Evolutionary conservation across 257 asterid genomes (phyloP).

Genomic region (Solanum sparsipilum): DNA sequence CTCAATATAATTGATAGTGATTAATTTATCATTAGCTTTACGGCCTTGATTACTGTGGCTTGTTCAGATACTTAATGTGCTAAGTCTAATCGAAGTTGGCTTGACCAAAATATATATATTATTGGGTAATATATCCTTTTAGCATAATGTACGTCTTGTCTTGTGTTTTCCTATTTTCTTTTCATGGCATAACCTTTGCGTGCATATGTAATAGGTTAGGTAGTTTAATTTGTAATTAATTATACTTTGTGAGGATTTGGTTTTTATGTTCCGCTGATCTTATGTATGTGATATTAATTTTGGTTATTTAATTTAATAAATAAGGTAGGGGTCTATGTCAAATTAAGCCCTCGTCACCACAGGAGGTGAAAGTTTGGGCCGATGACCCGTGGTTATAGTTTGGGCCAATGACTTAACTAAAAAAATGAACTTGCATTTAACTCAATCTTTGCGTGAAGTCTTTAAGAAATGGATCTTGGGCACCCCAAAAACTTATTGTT

Average conservation of each 20-base stretch:
- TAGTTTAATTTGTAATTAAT: background rate
- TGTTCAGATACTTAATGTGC: background rate
- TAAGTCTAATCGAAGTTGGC: background rate
- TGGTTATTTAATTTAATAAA: background rate
- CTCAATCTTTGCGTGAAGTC: background rate
- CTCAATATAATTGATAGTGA: background rate
- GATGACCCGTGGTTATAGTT: background rate
- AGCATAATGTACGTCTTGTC: background rate
- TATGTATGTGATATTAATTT: background rate
- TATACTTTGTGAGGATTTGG: background rate
- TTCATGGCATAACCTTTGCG: background rate
- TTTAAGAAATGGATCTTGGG: background rate
- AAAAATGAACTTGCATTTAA: too few relatives aligned
- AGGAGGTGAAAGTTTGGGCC: background rate
- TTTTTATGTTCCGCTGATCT: background rate
- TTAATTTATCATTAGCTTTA: background rate
- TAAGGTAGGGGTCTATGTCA: background rate
- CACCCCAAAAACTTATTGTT: background rate
- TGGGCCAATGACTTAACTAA: background rate
- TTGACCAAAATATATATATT: background rate
- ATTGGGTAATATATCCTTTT: background rate
- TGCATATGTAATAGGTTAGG: background rate
- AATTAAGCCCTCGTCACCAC: background rate
- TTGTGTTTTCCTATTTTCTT: background rate
- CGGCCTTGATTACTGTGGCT: background rate